A percentile compares a stretch with the other conserved stretches of the same genome.
Conservation (phyloP, 257 asterid species). For the Ophiorrhiza pumila region DNA sequence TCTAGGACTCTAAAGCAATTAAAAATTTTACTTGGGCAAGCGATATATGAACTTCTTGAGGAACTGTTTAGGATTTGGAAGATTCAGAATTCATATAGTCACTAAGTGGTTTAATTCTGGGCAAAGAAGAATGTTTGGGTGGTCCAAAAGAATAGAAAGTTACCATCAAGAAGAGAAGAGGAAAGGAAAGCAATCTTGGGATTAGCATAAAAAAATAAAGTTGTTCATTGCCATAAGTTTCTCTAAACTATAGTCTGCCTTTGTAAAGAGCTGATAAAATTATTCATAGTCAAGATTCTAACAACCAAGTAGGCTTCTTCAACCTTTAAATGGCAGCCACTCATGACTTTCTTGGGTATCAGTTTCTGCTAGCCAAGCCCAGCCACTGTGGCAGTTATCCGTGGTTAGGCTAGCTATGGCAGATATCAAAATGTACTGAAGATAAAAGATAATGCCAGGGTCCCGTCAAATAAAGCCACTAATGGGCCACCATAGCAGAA, state of each 20-base stretch:
- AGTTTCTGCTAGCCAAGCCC: neutral
- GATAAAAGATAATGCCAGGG: neutral
- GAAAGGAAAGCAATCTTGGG: neutral
- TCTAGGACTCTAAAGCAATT: too few relatives aligned
- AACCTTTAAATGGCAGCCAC: neutral
- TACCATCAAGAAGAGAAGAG: too few relatives aligned
- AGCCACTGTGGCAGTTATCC: too few relatives aligned
- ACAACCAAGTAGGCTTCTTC: neutral
- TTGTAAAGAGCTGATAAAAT: neutral
- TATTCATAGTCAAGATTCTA: neutral
- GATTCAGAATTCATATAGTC: neutral
- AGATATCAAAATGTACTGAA: neutral
- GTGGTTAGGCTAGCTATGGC: neutral
- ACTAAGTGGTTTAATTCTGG: too few relatives aligned
- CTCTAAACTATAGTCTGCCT: neutral
- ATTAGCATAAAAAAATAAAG: too few relatives aligned
- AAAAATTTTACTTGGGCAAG: too few relatives aligned
- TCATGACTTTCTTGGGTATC: neutral
- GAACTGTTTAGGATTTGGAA: neutral
- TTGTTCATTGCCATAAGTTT: too few relatives aligned
- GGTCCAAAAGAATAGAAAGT: too few relatives aligned
- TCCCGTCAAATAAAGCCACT: neutral
- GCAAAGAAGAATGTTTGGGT: too few relatives aligned
- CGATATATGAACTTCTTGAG: too few relatives aligned
- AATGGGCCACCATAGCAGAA: neutral